These are phyloP conservation scores for Amylocarpus encephaloides DNA, from an alignment of 2,329 filamentous ascomycete genomes.

Conservation along the genomic window DNA sequence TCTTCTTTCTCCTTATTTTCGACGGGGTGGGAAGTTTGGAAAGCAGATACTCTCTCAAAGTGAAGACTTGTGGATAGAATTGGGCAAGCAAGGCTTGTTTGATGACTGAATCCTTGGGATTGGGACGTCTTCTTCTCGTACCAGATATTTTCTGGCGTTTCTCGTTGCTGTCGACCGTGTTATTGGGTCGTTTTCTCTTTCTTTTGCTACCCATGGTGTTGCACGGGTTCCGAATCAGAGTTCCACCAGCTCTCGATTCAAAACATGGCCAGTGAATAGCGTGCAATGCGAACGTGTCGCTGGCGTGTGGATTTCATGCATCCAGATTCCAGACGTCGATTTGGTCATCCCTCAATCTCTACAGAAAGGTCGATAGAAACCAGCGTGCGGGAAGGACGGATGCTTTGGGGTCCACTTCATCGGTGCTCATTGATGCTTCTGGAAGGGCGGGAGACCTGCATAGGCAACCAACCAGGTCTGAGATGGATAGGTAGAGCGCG, in stretches of 20 bases:
- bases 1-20: slow-evolving; percentile 52
- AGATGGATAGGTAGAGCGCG: background rate
- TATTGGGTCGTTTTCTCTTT: slow-evolving; percentile 32
- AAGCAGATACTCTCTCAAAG: slow-evolving; percentile 66
- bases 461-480: background rate
- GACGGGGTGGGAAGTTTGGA: slow-evolving; percentile 60
- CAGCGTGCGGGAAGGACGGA: background rate
- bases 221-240: background rate
- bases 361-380: background rate
- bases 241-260: background rate
- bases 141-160: slow-evolving; percentile 25
- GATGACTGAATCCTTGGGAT: slow-evolving; percentile 20
- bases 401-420: background rate
- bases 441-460: background rate
- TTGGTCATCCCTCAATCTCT: too few relatives aligned
- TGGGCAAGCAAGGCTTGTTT: slow-evolving; percentile 59
- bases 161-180: slow-evolving; percentile 18
- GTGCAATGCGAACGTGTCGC: background rate
- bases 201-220: slow-evolving; percentile 36
- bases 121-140: background rate
- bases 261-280: background rate
- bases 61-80: slow-evolving; percentile 60
- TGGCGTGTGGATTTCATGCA: background rate
- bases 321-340: too few relatives aligned
- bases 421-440: background rate